Base-by-base conservation (phyloP, 2,329 filamentous ascomycete genomes). In the Lachnum nothofagi region DNA sequence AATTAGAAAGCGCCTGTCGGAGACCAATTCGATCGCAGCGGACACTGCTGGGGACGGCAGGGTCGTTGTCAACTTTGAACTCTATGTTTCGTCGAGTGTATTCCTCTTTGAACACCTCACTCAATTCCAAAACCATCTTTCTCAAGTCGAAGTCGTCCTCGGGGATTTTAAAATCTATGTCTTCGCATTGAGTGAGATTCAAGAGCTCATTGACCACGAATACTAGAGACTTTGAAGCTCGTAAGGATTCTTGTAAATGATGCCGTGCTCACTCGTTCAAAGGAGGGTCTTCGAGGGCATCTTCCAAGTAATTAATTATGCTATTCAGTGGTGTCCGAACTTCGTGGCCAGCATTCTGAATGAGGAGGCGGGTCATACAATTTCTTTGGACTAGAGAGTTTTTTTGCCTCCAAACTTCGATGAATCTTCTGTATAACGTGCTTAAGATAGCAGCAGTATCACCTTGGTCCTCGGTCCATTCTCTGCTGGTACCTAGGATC, bases 301-400 rank as follows among this genome's bases (percentile, higher is more conserved):
- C 93, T 59, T 95, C 89, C 1, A 95, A 76, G 56, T 93, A 95
- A 60, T 95, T 95, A 68, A 95, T 93, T 61, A 95, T 94, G 16
- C 88, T 89, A 60, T 95, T 95, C 3, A 95, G 70, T 0, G 89
- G 89, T 0, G 89, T 95, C 37, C 89, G 83, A 14, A 56, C 55
- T 70, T 94, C 88, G 57, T 94, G 89, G 0, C 88, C 88, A 0
- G 88, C 93, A 57, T 95, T 95, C 7, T 49, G 46, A 29, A 55
- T 59, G 3, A 59, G 34, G 16, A 57, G 38, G 10, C 52, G 50
- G 5, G 54, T 55, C 51, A 57, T 49, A 16, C 51, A 45, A 40
- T 59, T 55, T 38, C 47, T 50, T 25, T 55, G 53, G 14, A 57
- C 53, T 14, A 57, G 52, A 1, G 55, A 52, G 31, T 55, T 55